Base-by-base conservation (phyloP, 2,329 filamentous ascomycete species). In the Tolypocladium album region DNA sequence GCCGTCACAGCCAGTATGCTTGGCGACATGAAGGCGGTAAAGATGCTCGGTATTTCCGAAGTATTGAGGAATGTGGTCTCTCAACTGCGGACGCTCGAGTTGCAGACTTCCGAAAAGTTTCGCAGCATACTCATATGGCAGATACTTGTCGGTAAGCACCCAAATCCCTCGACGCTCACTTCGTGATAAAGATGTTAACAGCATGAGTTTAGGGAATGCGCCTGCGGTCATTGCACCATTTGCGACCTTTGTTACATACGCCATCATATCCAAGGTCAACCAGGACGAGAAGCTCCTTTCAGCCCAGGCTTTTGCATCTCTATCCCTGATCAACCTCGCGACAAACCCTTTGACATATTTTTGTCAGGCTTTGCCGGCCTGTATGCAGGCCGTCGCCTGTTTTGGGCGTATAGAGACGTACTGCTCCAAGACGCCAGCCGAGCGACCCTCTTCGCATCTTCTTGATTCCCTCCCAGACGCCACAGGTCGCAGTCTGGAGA, bases 1-100 rank as follows among this genome's bases (percentile, higher is more conserved):
- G 34, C 42, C 1, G 53, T 59, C 34, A 59, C 57, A 9, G 43
- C 57, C 3, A 24, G n/a, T 24, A 52, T 57, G 34, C 52, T 61
- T 11, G 43, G 52, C 42, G 55, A 58, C 57, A 61, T 61, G 42
- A 61, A 61, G 45, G 57, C 47, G 9, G 58, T 60, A n/a, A 60
- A 62, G 55, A 55, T 60, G 56, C 58, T 60, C 4, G 58, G 60
- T 24, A 45, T 58, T 13, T 53, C 57, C 15, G 45, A 58, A 13
- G 47, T 39, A 4, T 13, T 58, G 57, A n/a, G 4, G 34, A 36
- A 31, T 13, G 22, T 58, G 11, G 27, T 58, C 4, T 42, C 57
- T 5, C 36, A 42, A 34, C 31, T 58, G 11, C 57, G 57, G n/a
- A 11, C 8, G 4, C 34, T 42, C 9, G 57, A 58, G 22, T 22